Evolutionary conservation across 2,329 filamentous ascomycete species (phyloP).

Genomic region (Pyrenochaeta sp.): DNA sequence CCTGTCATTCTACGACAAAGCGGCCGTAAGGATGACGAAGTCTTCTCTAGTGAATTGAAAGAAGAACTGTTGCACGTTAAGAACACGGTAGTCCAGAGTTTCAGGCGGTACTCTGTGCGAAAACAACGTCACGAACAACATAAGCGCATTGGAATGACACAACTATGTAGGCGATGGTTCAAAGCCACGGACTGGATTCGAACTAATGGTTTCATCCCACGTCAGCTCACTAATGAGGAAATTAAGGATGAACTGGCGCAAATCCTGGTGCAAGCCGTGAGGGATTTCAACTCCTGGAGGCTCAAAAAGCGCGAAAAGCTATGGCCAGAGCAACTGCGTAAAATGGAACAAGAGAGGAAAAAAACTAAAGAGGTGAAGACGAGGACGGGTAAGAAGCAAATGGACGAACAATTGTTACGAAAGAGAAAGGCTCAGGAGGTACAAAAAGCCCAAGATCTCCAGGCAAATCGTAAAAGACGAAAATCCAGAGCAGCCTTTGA

Average conservation of each 20-base stretch:
- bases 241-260: not conserved
- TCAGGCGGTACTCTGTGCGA: not conserved
- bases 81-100: not conserved
- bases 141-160: not conserved
- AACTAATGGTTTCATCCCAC: not conserved
- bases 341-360: not conserved
- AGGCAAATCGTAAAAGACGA: not conserved
- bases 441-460: not conserved
- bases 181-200: not conserved
- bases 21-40: not conserved
- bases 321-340: not conserved
- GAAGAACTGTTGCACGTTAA: not conserved
- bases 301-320: not conserved
- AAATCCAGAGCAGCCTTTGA: not conserved
- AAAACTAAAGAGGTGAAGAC: not conserved
- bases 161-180: constrained; percentile 1
- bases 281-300: not conserved
- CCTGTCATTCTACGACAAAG: constrained; percentile 19
- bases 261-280: not conserved
- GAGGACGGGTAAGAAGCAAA: not conserved
- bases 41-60: not conserved
- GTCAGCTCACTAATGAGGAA: not conserved
- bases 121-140: not conserved
- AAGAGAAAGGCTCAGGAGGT: not conserved
- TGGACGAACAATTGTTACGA: not conserved